Evolutionary conservation across 257 asterid genomes (phyloP), one percentile per base, ranked within the genome.

Genomic region (Solanum verrucosum): DNA sequence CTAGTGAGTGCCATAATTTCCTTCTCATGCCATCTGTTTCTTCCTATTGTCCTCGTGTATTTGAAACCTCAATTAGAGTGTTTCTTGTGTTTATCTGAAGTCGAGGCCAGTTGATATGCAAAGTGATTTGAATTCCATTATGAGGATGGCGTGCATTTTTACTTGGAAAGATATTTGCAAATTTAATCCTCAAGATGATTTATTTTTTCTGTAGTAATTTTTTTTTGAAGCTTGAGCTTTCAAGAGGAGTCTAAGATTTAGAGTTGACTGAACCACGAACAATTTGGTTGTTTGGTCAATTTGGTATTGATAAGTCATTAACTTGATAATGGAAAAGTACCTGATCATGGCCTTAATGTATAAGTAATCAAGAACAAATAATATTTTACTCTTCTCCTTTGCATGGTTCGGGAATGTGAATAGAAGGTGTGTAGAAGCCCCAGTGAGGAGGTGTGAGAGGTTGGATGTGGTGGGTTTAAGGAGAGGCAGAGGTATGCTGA

Each of bases 1-100:
- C 93, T 94, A 97, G 99, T 94, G 91, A 94, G 88, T 87, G 52
- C 63, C 46, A n/a, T 75, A 72, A 68, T 29, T 46, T 84, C 52
- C 71, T 86, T 56, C 79, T 33, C 27, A 29, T 16, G 68, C 68
- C 68, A 81, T 81, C 68, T 49, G 40, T 75, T 8, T 35, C 83
- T 38, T 37, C 34, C 83, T 75, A 75, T 75, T 38, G 59, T 23
- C 59, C 20, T 75, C 23, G 1, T 38, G 4, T 75, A 23, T 23
- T 21, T 74, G 29, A 37, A 16, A 63, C 73, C n/a, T 33, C 16
- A 75, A 87, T 87, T 52, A 29, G 31, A 29, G 56, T 46, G 70
- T 71, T 72, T 70, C 67, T 42, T 68, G 68, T 68, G 71, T 67
- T 38, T 27, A 29, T 79, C 37, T 16, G 85, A 81, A 46, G 40